Evolutionary conservation across 495 filamentous ascomycete species (phyloP), one percentile per base, ranked within the genome.

Genomic region (Saxispiralis lemnorum): DNA sequence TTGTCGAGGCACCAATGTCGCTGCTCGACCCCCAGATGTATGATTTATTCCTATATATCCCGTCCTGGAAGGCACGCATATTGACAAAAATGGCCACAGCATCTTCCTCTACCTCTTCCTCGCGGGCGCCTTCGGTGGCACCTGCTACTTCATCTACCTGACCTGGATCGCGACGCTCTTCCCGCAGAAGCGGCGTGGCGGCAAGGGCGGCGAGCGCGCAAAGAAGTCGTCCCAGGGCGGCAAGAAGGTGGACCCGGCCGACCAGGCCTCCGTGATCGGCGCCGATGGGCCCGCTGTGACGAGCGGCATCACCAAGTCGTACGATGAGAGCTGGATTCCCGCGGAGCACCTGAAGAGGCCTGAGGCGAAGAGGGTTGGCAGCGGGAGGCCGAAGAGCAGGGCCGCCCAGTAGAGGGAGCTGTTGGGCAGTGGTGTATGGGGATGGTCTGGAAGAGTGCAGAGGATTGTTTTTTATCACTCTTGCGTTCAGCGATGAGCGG

Each of bases 41-140:
- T 67, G 75, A 59, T 40, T 44, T 34, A 40, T 36, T 40, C 31
- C 35, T 28, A 9, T 9, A 28, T 4, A 5, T 9, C 24, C 24
- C 35, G 37, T 31, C 30, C 32, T 38, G 20, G 5, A 30, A 14
- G 28, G 41, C 28, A 7, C 11, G 21, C 7, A 37, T 18, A 34
- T 14, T 15, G 28, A 36, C 31, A 17, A 35, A 19, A n/a, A 30
- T 35, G n/a, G 16, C 35, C 43, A 24, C 47, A 93, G 87, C 53
- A 81, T 94, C 64, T 97, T 97, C 76, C 78, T 97, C 46, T 97
- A 96, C 68, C 75, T 93, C 61, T 75, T 96, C 69, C 84, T 97
- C 51, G 62, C 75, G 43, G 74, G 71, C 44, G 72, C 67, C 56
- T 87, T 93, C 59, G 73, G 59, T 51, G 85, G 79, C 44, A 82